These are phyloP conservation scores for Venturia nashicola DNA, from an alignment of 2,329 filamentous ascomycete species.

Conservation along the genomic window DNA sequence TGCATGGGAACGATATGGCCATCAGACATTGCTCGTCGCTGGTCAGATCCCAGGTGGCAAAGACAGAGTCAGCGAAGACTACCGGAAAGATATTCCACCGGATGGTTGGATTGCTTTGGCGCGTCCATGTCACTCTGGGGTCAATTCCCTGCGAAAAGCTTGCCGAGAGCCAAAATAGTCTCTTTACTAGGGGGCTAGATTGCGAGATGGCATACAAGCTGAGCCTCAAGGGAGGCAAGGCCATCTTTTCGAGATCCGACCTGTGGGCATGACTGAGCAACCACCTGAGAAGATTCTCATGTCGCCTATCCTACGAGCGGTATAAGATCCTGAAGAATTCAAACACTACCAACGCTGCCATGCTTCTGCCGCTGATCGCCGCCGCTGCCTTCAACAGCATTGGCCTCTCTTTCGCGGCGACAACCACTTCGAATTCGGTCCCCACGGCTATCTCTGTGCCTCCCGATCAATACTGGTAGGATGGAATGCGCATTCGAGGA, in stretches of 20 bases:
- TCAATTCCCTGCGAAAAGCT: too few relatives aligned
- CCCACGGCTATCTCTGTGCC: constrained; percentile 11
- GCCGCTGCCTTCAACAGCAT: neutral
- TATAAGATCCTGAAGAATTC: neutral
- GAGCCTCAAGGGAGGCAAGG: neutral
- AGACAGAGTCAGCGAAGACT: too few relatives aligned
- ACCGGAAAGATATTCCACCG: too few relatives aligned
- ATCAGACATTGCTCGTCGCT: too few relatives aligned
- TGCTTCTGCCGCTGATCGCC: neutral
- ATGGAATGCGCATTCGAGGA: neutral
- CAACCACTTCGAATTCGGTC: neutral
- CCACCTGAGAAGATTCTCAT: neutral
- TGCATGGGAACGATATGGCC: too few relatives aligned
- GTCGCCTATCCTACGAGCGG: neutral
- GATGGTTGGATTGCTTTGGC: too few relatives aligned
- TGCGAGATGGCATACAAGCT: neutral
- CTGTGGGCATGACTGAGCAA: neutral
- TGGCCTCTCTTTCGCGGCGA: neutral
- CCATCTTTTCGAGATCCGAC: neutral
- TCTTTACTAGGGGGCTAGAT: neutral
- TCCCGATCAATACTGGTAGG: constrained; percentile 12
- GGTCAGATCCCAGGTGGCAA: too few relatives aligned
- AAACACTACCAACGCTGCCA: neutral
- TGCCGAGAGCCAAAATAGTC: neutral
- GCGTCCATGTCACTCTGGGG: too few relatives aligned